Evolutionary conservation across 1,284 basidiomycete species (phyloP).

Genomic region (Cryptococcus sp.): DNA sequence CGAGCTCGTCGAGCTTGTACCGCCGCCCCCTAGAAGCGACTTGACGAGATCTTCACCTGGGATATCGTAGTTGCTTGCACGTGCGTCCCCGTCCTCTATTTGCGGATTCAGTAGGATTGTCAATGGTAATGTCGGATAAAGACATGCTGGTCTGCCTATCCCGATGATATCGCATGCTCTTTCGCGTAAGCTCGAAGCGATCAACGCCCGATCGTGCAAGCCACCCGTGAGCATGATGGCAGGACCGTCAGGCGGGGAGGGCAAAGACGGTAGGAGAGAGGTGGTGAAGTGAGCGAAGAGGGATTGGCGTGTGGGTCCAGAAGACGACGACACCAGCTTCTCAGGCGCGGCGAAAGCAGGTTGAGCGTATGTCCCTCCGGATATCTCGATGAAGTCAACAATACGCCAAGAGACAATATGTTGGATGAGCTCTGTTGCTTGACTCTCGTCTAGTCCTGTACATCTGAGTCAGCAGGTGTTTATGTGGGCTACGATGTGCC

Average conservation of each 20-base stretch:
- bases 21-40: constrained; percentile 31
- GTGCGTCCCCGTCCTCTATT: constrained; percentile 23
- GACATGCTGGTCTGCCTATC: constrained; percentile 45
- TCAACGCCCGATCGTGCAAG: constrained; percentile 40
- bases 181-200: constrained; percentile 33
- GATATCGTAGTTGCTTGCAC: constrained; percentile 36
- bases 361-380: constrained; percentile 48
- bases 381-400: constrained; percentile 53
- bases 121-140: constrained; percentile 35
- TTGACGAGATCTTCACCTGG: constrained; percentile 27
- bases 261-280: constrained; percentile 37
- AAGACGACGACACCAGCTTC: constrained; percentile 7
- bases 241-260: constrained; percentile 39
- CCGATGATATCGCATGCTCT: constrained; percentile 46
- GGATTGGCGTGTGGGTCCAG: constrained; percentile 33
- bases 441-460: constrained; percentile 38
- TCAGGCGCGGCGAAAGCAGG: constrained; percentile 32
- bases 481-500: neutral
- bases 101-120: constrained; percentile 36
- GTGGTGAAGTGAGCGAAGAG: constrained; percentile 48
- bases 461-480: neutral
- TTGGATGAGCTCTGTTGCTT: constrained; percentile 40
- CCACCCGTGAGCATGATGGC: constrained; percentile 50
- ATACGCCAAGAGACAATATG: constrained; percentile 57
- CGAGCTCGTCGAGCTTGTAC: neutral